These are phyloP conservation scores for Funneliformis mosseae DNA, from an alignment of 192 early-diverging fungal genomes.

Conservation along the genomic window DNA sequence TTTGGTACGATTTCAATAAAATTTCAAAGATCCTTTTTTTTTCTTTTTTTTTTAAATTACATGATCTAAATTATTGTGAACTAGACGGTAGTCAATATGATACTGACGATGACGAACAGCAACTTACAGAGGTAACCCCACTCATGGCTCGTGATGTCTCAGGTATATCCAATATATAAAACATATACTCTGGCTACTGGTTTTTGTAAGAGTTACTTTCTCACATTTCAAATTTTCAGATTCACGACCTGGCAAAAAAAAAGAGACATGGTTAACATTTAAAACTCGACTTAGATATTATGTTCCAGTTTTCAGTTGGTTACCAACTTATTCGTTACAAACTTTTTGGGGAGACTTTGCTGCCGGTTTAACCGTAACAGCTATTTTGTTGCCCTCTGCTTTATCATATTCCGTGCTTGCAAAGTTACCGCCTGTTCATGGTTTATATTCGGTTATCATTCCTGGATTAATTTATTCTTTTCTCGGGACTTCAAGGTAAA, in stretches of 20 bases:
- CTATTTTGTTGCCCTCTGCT: constrained; percentile 72
- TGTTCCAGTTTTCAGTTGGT: constrained; percentile 91
- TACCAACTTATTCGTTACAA: constrained; percentile 73
- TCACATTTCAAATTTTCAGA: not conserved
- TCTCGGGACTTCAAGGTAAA: constrained; percentile 88
- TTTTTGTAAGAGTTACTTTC: not conserved
- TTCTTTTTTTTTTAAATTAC: not conserved
- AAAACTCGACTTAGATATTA: constrained; percentile 83
- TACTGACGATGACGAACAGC: not conserved
- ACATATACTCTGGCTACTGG: not conserved
- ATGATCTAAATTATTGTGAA: not conserved
- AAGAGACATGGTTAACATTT: constrained; percentile 47
- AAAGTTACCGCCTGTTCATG: constrained; percentile 83
- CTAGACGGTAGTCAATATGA: not conserved
- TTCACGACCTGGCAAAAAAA: not conserved
- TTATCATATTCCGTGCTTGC: constrained; percentile 92
- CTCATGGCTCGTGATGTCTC: not conserved
- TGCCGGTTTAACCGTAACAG: constrained; percentile 84
- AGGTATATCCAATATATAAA: not conserved
- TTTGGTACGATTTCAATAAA: not conserved
- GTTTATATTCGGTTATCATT: constrained; percentile 85
- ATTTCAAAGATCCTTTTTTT: too few species aligned
- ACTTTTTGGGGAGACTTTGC: constrained; percentile 75
- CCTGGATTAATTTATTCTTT: constrained; percentile 85
- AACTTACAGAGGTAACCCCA: not conserved